Evolutionary conservation across 192 early-diverging fungal species (phyloP).

Genomic region (Umbelopsis sp.): DNA sequence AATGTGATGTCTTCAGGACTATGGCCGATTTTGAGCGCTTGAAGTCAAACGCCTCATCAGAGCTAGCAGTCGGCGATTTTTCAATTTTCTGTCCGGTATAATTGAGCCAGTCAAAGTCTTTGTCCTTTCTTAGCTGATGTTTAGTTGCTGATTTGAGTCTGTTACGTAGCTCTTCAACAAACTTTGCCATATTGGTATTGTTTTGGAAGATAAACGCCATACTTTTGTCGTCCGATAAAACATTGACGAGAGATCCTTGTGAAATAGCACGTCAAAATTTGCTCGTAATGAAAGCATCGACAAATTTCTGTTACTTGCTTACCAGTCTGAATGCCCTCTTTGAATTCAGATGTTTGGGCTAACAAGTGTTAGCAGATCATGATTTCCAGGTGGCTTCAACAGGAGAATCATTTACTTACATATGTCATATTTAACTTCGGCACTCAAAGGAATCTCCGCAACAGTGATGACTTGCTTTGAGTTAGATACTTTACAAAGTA

Average conservation of each 20-base stretch:
- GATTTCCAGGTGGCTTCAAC: not conserved
- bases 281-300: not conserved
- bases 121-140: not conserved
- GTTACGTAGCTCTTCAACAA: constrained; percentile 14
- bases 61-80: not conserved
- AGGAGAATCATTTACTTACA: not conserved
- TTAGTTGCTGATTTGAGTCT: not conserved
- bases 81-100: not conserved
- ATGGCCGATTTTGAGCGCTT: not conserved
- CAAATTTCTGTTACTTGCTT: not conserved
- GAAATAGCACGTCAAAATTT: not conserved
- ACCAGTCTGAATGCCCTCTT: constrained; percentile 1
- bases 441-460: constrained; percentile 6
- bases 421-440: not conserved
- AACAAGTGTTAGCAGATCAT: not conserved
- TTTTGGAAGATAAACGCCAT: not conserved
- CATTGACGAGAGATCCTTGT: not conserved
- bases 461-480: not conserved
- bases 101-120: not conserved
- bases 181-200: constrained; percentile 11
- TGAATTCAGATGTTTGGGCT: constrained; percentile 1
- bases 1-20: not conserved
- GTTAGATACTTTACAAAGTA: not conserved
- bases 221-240: not conserved
- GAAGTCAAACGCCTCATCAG: not conserved